phyloP scores from a whole-genome alignment of 108 stramenopile species.

The Tribonema minus region DNA sequence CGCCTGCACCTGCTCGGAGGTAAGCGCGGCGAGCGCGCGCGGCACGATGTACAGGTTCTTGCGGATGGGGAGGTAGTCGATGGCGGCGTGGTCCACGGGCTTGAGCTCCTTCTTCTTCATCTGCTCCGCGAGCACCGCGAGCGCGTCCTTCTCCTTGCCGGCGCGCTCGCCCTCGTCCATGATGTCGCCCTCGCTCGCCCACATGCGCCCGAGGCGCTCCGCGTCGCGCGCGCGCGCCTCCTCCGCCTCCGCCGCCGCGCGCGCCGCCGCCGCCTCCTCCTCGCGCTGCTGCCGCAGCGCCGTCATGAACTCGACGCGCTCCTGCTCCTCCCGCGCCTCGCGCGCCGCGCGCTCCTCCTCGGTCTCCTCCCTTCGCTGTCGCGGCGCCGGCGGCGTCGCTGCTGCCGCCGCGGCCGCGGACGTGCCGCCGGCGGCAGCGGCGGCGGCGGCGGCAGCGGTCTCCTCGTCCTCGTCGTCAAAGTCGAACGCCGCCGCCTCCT shows the following conservation, averaged over 20 bases:
- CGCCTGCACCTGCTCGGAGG: slow-evolving; percentile 38
- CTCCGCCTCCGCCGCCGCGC: neutral
- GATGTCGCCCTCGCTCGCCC: slow-evolving; percentile 68
- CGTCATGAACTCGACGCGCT: no score
- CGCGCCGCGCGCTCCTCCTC: slow-evolving; percentile 23
- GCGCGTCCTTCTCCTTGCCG: slow-evolving; percentile 70
- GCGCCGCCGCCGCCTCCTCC: neutral
- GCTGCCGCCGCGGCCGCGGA: neutral
- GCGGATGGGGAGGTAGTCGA: slow-evolving; percentile 80
- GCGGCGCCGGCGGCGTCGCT: neutral
- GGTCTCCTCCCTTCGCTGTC: neutral
- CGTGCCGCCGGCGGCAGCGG: neutral
- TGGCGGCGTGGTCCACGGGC: slow-evolving; percentile 80
- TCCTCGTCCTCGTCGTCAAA: slow-evolving; percentile 4
- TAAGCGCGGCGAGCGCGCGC: neutral
- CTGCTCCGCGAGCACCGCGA: slow-evolving; percentile 81
- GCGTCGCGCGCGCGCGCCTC: neutral
- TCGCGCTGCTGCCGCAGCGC: no score
- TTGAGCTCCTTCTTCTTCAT: slow-evolving; percentile 85
- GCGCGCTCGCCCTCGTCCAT: slow-evolving; percentile 89
- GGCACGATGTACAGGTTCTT: slow-evolving; percentile 93
- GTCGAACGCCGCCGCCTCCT: neutral
- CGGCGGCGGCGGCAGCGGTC: neutral
- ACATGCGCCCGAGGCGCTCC: slow-evolving; percentile 40
- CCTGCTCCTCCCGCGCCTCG: slow-evolving; percentile 16